Conservation (phyloP, 1,284 basidiomycete species). For the Marasmius fiardii region DNA sequence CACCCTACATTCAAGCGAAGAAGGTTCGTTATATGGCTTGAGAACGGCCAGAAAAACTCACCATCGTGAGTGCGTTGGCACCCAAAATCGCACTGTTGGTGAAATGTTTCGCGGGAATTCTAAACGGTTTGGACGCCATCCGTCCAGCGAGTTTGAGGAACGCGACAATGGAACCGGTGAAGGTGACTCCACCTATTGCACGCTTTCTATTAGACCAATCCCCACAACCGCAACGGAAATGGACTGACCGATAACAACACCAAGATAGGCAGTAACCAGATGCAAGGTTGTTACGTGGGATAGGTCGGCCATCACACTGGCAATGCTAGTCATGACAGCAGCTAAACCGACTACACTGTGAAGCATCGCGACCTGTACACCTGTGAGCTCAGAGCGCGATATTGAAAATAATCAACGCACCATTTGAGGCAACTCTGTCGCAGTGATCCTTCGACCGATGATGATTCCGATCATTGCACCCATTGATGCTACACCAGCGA, state of each 20-base stretch:
- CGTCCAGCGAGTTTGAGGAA: constrained; percentile 82
- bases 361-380: constrained; percentile 35
- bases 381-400: neutral
- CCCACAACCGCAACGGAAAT: neutral
- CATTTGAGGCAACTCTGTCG: constrained; percentile 83
- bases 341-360: constrained; percentile 86
- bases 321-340: constrained; percentile 81
- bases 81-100: constrained; percentile 69
- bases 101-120: constrained; percentile 72
- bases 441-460: constrained; percentile 77
- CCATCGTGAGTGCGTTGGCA: constrained; percentile 68
- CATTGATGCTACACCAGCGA: constrained; percentile 69
- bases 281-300: constrained; percentile 68
- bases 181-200: constrained; percentile 61
- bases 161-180: constrained; percentile 84
- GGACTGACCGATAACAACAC: constrained; percentile 70
- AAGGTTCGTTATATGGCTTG: neutral
- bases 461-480: constrained; percentile 67
- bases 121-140: constrained; percentile 70
- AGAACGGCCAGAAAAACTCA: constrained; percentile 15
- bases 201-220: constrained; percentile 3
- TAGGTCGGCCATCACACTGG: constrained; percentile 68
- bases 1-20: constrained; percentile 21
- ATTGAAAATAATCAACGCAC: constrained; percentile 38
- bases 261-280: constrained; percentile 79